These are phyloP conservation scores for Aplosporella prunicola DNA, from an alignment of 2,329 filamentous ascomycete genomes.

Conservation along the genomic window DNA sequence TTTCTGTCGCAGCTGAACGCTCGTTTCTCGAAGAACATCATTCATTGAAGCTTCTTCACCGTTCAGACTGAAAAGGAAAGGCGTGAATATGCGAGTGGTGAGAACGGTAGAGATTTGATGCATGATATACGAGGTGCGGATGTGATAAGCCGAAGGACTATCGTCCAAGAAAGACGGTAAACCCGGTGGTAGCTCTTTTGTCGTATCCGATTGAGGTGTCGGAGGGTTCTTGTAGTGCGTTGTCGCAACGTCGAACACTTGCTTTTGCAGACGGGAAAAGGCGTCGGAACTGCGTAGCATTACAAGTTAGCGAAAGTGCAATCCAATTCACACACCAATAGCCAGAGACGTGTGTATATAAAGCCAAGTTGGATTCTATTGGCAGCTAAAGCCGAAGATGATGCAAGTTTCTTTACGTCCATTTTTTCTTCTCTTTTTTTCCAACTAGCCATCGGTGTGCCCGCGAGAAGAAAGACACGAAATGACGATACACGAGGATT, in stretches of 20 bases:
- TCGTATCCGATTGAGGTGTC: constrained; percentile 41
- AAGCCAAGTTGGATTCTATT: no score
- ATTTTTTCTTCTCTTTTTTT: no score
- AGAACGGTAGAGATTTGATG: constrained; percentile 49
- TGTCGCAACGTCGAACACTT: constrained; percentile 43
- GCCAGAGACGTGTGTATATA: no score
- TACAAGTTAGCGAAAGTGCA: constrained; percentile 3
- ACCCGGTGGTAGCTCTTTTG: constrained; percentile 42
- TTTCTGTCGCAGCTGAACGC: constrained; percentile 47
- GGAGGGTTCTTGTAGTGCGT: constrained; percentile 45
- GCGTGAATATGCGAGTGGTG: constrained; percentile 47
- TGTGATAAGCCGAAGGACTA: constrained; percentile 41
- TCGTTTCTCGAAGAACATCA: constrained; percentile 43
- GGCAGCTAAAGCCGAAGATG: no score
- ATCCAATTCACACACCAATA: no score
- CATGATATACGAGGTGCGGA: constrained; percentile 46
- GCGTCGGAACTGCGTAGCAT: constrained; percentile 35
- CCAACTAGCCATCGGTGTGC: no score
- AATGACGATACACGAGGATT: no score
- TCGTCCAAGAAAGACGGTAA: constrained; percentile 48
- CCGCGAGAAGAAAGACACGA: no score
- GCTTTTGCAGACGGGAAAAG: constrained; percentile 42
- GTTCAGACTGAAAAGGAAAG: constrained; percentile 49
- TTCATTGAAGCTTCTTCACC: constrained; percentile 17
- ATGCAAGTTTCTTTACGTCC: no score